phyloP scores from a whole-genome alignment of 179 eudicot genomes.

The Nepenthes alata region DNA sequence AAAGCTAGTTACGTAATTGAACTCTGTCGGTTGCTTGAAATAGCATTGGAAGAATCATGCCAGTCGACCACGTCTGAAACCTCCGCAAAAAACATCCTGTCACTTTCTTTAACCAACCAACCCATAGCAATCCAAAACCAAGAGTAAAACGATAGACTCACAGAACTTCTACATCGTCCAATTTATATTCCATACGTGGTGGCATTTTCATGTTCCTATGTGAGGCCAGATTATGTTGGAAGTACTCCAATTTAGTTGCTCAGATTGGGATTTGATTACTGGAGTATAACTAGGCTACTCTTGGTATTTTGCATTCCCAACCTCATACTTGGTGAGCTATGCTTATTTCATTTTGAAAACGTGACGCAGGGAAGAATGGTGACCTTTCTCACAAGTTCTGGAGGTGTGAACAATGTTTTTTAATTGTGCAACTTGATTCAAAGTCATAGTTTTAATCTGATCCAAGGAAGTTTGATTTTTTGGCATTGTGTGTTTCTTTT shows the following conservation, averaged over 20 bases:
- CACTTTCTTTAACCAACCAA: too few relatives aligned
- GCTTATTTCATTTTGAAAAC: not conserved
- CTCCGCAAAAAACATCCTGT: too few relatives aligned
- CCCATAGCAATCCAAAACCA: too few relatives aligned
- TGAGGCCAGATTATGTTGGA: too few relatives aligned
- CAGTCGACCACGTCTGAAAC: too few relatives aligned
- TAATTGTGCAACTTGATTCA: not conserved
- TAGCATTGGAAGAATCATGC: too few relatives aligned
- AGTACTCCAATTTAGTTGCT: not conserved
- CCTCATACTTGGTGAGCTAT: not conserved
- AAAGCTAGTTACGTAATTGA: too few relatives aligned
- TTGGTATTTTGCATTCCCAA: not conserved
- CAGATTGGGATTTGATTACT: not conserved
- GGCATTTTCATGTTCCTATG: too few relatives aligned
- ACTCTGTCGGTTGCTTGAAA: too few relatives aligned
- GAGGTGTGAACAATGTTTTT: slow-evolving; percentile 21
- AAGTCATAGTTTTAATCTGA: not conserved
- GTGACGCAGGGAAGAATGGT: slow-evolving; percentile 32
- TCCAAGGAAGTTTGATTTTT: not conserved
- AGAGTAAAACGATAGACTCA: too few relatives aligned
- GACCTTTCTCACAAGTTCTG: slow-evolving; percentile 40
- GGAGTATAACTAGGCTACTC: not conserved
- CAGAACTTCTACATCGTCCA: too few relatives aligned
- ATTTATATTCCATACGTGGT: too few relatives aligned
- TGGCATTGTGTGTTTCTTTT: not conserved